Base-by-base conservation (phyloP, 768 basidiomycete species). In the Megacollybia marginata region DNA sequence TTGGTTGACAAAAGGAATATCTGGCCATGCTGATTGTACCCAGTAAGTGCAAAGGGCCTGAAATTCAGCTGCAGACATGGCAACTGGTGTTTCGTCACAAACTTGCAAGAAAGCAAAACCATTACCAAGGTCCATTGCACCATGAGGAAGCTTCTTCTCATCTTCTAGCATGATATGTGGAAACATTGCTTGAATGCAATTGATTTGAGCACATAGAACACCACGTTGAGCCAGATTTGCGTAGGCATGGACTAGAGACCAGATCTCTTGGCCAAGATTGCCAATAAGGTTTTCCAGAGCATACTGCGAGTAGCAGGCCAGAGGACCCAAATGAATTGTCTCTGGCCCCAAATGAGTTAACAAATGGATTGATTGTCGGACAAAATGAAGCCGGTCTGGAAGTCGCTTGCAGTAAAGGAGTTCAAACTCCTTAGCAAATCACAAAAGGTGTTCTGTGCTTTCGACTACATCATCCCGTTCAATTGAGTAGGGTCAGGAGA, bases 191-290 rank as follows among this genome's bases (percentile, higher is more conserved):
- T 51, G 48, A 7, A 58, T 20, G 10, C 56, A 42, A 46, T 55
- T 58, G 8, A 52, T 5, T 19, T 52, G 53, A 20, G 20, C 48
- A 11, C 56, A 20, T 2, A 48, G 38, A 20, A 54, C 11, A 4
- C 33, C 57, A 16, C 53, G 47, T 42, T 57, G 46, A 2, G 50
- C 31, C 1, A 58, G 49, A 33, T 58, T 58, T 9, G 50, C 33
- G 40, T 45, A 58, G 0, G 46, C 31, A 11, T 57, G 44, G 2
- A 56, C 56, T 16, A 33, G 49, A 10, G 54, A 54, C 5, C 16
- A 6, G 10, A 55, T 34, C 31, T 55, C 53, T 34, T 54, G 40
- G 4, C 49, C 50, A 1, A 56, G 38, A 31, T 52, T 40, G 18
- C 46, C 28, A 47, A 47, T 47, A 42, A 50, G 50, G 2, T 49